Base-by-base conservation (phyloP, 2,329 filamentous ascomycete species). In the Xylariomycetidae sp. region DNA sequence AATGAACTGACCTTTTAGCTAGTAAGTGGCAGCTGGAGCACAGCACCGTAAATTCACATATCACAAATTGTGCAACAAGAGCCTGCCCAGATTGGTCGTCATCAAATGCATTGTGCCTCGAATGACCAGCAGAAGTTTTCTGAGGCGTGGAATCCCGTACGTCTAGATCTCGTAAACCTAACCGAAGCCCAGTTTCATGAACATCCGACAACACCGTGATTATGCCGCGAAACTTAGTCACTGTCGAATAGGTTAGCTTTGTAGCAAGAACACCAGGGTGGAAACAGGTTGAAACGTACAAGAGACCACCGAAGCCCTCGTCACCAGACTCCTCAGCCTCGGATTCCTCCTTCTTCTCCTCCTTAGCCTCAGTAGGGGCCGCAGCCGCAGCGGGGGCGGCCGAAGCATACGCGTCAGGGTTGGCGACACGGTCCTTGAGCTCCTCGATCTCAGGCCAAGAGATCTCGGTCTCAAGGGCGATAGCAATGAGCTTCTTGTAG, bases 391-490 rank as follows among this genome's bases (percentile, higher is more conserved):
- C 77, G 38, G 90, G 87, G 49, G 83, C 87, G 49, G 89, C 73
- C 30, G 86, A 64, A 48, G 90, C 92, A 66, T 96, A 98, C 35
- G 87, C 87, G 35, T 98, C 92, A 53, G 93, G 93, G 80, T 98
- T 96, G 71, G 87, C 87, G 59, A 98, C 95, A 65, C 92, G 88
- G 74, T 98, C 92, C 85, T 98, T 98, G 73, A 98, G 84, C 71
- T 95, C 77, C 59, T 93, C 81, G 59, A 98, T 95, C 68, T 86
- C 87, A 57, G 89, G 81, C 90, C 92, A 98, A 69, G 79, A 82
- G 76, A 82, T 83, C 52, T 94, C 89, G 55, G 86, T 95, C 69
- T 81, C 77, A 58, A 98, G 65, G 57, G 92, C 93, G 57, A 95
- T 80, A 51, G 92, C 76, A 53, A 96, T 73, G 51, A 85, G 72